Evolutionary conservation across 2,329 filamentous ascomycete species (phyloP), one percentile per base, ranked within the genome.

Genomic region (Fusarium penzigii): DNA sequence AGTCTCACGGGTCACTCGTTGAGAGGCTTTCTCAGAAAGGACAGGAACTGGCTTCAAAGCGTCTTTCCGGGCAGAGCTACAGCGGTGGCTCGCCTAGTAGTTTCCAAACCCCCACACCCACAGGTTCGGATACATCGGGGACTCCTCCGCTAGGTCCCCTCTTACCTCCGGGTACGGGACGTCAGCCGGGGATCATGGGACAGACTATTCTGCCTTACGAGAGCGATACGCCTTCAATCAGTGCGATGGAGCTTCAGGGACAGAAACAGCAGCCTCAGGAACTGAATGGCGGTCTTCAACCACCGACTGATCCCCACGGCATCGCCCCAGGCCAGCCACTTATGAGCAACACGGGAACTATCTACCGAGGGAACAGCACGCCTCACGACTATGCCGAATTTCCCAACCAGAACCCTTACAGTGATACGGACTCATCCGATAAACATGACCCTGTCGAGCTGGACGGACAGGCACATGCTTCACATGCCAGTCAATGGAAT

Each of bases 1-100:
- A 88, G 65, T 83, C 89, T 0, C 90, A 95, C 64, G 79, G 77
- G 10, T 76, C 81, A 3, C 78, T 96, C 5, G 88, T 93, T 3
- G 84, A 87, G 4, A 74, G 79, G n/a, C 71, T 90, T n/a, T 49
- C 62, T 14, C 51, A 44, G 8, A 70, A 82, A 25, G 73, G 64
- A 8, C 52, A 58, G 12, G 20, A 25, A 5, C 39, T 55, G 10
- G 46, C 53, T 12, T 53, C 56, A n/a, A 44, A 49, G 39, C 60
- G 56, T 40, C 52, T 55, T 42, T 62, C 63, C 10, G 51, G 51
- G 25, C 57, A 61, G 48, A 57, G 51, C 43, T 25, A 59, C 13
- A 50, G 42, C 7, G 38, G 42, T 20, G 50, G 17, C 48, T 53
- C 50, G 14, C 40, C 49, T 11, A 44, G 47, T 25, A 51, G 48